Conservation (phyloP, 176 grass and related monocot species). For the Phyllostachys edulis region DNA sequence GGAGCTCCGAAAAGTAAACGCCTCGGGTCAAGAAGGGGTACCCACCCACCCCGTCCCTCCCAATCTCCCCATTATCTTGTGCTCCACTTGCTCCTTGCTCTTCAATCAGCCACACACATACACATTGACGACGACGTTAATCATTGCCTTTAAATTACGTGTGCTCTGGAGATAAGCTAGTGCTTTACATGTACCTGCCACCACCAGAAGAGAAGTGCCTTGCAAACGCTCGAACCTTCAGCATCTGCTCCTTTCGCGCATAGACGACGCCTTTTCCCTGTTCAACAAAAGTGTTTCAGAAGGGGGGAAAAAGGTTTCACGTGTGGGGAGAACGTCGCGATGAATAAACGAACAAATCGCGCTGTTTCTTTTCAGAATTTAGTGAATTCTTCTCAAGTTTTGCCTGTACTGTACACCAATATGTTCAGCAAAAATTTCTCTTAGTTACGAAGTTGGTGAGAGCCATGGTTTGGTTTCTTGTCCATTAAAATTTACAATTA, state of each 20-base stretch:
- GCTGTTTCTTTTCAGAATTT: too few relatives aligned
- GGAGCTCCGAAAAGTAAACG: conserved; percentile 47
- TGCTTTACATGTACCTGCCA: conserved; percentile 50
- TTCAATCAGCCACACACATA: conserved; percentile 27
- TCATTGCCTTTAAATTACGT: conserved; percentile 30
- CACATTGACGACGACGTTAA: conserved; percentile 28
- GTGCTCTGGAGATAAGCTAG: conserved; percentile 36
- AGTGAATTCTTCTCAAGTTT: neutral
- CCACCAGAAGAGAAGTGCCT: conserved; percentile 21
- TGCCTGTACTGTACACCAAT: neutral
- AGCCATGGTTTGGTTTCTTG: conserved; percentile 18
- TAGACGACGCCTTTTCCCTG: neutral
- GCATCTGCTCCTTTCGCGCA: conserved; percentile 35
- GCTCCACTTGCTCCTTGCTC: conserved; percentile 47
- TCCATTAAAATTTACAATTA: neutral
- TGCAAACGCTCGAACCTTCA: conserved; percentile 38
- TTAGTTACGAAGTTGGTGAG: neutral
- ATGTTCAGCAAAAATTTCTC: neutral
- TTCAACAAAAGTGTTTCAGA: neutral
- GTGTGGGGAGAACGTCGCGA: neutral
- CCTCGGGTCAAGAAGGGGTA: conserved; percentile 10
- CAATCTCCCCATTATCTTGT: conserved; percentile 22
- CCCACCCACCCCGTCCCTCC: conserved; percentile 4
- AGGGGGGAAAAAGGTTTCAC: neutral
- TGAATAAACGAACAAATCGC: neutral